These are phyloP conservation scores for Paraconiothyrium brasiliense DNA, from an alignment of 2,329 filamentous ascomycete genomes.

Conservation along the genomic window DNA sequence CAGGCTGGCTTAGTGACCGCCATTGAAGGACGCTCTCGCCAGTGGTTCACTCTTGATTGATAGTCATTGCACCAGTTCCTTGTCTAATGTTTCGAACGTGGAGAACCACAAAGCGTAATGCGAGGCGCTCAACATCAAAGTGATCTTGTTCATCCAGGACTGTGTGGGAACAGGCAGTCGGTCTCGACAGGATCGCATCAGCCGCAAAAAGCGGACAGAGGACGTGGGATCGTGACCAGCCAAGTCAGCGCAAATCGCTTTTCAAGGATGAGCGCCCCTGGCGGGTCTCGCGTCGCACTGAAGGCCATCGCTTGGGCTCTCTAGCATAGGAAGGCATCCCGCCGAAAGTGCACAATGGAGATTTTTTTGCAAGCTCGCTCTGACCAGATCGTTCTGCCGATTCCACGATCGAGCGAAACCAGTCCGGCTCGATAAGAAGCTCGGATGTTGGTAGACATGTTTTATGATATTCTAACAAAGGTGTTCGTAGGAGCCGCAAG, in stretches of 20 bases:
- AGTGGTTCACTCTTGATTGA: neutral
- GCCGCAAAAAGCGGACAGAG: neutral
- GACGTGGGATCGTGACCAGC: neutral
- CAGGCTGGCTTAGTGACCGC: constrained; percentile 15
- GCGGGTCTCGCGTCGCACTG: neutral
- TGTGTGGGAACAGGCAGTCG: neutral
- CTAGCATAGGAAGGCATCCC: neutral
- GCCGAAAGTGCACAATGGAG: neutral
- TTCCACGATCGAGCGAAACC: constrained; percentile 22
- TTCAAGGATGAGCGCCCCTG: neutral
- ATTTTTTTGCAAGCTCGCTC: neutral
- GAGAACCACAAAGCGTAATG: neutral
- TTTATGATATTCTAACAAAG: constrained; percentile 19
- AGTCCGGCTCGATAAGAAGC: constrained; percentile 23
- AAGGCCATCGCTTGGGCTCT: neutral
- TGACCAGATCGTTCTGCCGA: neutral
- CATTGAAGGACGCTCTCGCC: neutral
- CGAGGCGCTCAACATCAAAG: neutral
- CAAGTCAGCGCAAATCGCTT: neutral
- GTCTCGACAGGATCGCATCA: neutral
- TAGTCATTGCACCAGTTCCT: neutral
- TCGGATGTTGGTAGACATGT: constrained; percentile 21
- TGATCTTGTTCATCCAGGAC: constrained; percentile 1
- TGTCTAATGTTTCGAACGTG: neutral
- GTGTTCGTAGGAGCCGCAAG: constrained; percentile 19